Evolutionary conservation across 179 eudicot species (phyloP).

Genomic region (Spinacia oleracea): DNA sequence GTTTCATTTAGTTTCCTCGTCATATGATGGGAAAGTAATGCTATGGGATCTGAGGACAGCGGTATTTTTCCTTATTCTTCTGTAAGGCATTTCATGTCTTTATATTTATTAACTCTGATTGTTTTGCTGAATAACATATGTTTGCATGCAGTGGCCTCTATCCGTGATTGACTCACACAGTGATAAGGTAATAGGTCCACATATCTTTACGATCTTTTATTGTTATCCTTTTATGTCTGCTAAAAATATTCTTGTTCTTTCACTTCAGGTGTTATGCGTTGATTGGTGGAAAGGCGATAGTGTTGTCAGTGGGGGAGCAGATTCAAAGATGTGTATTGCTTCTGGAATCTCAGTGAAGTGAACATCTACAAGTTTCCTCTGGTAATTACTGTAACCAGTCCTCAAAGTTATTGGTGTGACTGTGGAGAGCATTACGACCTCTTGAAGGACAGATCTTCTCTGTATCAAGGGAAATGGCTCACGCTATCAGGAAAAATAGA

Average conservation of each 20-base stretch:
- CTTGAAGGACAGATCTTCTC: background rate
- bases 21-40: constrained; percentile 95
- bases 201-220: background rate
- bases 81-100: background rate
- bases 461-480: no score
- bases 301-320: constrained; percentile 87
- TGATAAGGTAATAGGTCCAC: constrained; percentile 60
- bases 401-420: no score
- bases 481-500: no score
- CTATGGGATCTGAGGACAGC: constrained; percentile 95
- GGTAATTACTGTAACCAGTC: constrained; percentile 22
- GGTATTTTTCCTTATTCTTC: constrained; percentile 40
- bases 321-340: constrained; percentile 78
- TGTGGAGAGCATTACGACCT: background rate
- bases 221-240: background rate
- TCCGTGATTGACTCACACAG: constrained; percentile 73
- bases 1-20: constrained; percentile 82
- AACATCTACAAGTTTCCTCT: background rate
- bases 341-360: constrained; percentile 54
- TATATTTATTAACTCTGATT: background rate
- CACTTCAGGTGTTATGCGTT: constrained; percentile 68
- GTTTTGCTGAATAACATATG: constrained; percentile 11
- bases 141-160: constrained; percentile 79
- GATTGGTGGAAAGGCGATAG: constrained; percentile 96
- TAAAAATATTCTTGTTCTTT: constrained; percentile 3